Evolutionary conservation across 2,329 filamentous ascomycete species (phyloP).

Genomic region (Aureobasidium sp.): DNA sequence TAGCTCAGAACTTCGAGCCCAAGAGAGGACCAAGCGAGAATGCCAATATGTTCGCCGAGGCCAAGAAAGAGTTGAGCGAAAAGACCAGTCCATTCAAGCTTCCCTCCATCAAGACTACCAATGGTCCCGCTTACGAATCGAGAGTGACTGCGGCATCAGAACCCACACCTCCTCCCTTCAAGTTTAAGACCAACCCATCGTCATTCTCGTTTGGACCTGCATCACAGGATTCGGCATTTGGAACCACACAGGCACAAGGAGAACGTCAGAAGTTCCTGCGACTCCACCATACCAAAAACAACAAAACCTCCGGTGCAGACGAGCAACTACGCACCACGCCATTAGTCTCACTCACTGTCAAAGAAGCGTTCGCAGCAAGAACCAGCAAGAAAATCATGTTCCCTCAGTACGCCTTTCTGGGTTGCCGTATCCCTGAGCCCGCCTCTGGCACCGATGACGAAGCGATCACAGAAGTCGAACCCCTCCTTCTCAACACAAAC

Average conservation of each 20-base stretch:
- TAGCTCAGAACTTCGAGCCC: no score
- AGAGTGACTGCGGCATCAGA: background rate
- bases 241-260: no score
- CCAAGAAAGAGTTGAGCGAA: background rate
- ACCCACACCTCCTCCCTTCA: background rate
- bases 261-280: background rate
- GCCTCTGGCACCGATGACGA: no score
- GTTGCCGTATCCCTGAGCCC: constrained; percentile 16
- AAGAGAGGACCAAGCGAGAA: background rate
- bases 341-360: constrained; percentile 1
- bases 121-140: no score
- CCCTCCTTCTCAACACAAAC: constrained; percentile 44
- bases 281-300: background rate
- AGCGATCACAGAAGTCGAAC: constrained; percentile 19
- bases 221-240: background rate
- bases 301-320: background rate
- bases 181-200: background rate
- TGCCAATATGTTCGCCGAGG: background rate
- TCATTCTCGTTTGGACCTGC: background rate
- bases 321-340: constrained; percentile 9
- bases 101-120: background rate
- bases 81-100: background rate
- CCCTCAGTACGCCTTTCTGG: constrained; percentile 22
- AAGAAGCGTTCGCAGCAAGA: background rate
- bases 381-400: background rate